phyloP scores from a whole-genome alignment of 164 flowering plant species.

The Platanus orientalis region DNA sequence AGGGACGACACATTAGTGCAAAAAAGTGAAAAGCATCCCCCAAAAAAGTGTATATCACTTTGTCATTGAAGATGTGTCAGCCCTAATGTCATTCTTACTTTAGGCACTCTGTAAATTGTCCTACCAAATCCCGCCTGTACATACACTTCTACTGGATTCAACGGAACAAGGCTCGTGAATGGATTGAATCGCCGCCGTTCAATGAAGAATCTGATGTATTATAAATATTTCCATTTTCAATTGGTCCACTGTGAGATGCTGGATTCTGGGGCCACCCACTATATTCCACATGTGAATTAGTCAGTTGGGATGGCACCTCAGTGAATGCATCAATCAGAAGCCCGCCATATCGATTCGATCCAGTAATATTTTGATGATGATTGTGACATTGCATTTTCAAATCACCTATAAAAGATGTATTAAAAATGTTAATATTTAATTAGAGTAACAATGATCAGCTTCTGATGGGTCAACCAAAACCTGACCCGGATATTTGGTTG shows the following conservation, averaged over 20 bases:
- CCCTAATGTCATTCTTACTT: too few relatives aligned
- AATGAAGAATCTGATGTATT: neutral
- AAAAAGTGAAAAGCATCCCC: too few relatives aligned
- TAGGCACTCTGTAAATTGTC: too few relatives aligned
- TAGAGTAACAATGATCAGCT: too few relatives aligned
- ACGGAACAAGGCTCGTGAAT: neutral
- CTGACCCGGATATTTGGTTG: too few relatives aligned
- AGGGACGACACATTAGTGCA: too few relatives aligned
- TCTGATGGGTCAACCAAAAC: too few relatives aligned
- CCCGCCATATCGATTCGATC: neutral
- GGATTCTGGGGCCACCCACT: conserved; percentile 1
- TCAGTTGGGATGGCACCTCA: neutral
- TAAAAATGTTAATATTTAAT: too few relatives aligned
- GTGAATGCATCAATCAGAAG: neutral
- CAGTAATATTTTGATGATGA: neutral
- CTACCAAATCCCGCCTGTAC: too few relatives aligned
- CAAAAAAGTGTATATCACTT: too few relatives aligned
- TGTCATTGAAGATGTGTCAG: too few relatives aligned
- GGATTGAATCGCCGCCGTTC: neutral
- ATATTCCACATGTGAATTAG: neutral
- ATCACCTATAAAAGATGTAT: neutral
- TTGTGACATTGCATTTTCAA: neutral
- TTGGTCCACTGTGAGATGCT: neutral
- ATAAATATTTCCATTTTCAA: neutral
- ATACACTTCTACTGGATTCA: neutral